A percentile compares a stretch with the other conserved stretches of the same genome.
Evolutionary conservation across 1,139 yeast species (phyloP).

Genomic region (Yamadazyma songkhlaensis): DNA sequence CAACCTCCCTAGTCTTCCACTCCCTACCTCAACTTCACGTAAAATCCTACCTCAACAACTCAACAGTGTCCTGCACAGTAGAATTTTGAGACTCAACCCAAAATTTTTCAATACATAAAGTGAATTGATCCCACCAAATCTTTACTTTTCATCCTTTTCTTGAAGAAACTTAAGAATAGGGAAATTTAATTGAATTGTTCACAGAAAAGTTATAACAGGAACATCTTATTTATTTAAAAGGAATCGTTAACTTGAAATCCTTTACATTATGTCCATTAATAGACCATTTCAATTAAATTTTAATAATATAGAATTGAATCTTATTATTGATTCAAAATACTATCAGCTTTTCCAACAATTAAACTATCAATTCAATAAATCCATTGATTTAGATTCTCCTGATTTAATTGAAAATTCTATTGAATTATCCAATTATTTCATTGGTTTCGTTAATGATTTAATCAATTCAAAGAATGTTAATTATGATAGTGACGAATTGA

Average conservation of each 20-base stretch:
- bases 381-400: conserved; percentile 80
- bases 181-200: too few species aligned
- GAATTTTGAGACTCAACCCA: conserved; percentile 1
- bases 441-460: conserved; percentile 51
- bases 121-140: conserved; percentile 1
- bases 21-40: not conserved
- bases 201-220: too few species aligned
- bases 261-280: conserved; percentile 21
- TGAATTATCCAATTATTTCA: conserved; percentile 79
- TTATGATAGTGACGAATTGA: conserved; percentile 47
- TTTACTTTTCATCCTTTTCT: not conserved
- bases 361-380: conserved; percentile 79
- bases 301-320: conserved; percentile 84
- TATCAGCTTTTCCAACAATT: conserved; percentile 83
- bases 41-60: conserved; percentile 2
- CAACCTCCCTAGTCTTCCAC: not conserved
- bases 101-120: not conserved
- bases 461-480: conserved; percentile 4
- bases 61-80: conserved; percentile 3
- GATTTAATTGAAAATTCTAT: conserved; percentile 90
- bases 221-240: too few species aligned
- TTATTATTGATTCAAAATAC: conserved; percentile 79
- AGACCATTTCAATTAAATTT: conserved; percentile 79
- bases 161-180: not conserved
- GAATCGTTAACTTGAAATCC: too few species aligned